These are phyloP conservation scores for Allantophomopsis cytisporea DNA, from an alignment of 2,329 filamentous ascomycete species.

Conservation along the genomic window DNA sequence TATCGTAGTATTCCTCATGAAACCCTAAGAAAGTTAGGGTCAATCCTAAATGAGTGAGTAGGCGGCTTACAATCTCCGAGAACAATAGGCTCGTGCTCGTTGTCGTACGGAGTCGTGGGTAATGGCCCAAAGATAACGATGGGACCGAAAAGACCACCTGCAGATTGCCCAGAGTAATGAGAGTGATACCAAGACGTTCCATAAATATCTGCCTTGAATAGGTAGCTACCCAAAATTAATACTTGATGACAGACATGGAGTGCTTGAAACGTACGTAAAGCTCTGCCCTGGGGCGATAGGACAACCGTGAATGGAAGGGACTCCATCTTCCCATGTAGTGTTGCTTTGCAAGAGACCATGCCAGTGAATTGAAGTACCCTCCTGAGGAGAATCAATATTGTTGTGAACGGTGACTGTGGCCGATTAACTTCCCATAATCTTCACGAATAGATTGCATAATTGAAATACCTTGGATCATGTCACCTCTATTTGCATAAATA, in stretches of 20 bases:
- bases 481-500: slow-evolving; percentile 43
- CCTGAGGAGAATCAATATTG: slow-evolving; percentile 32
- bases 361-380: slow-evolving; percentile 5
- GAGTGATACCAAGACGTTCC: slow-evolving; percentile 1
- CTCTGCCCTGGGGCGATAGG: slow-evolving; percentile 18
- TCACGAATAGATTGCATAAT: too few species aligned
- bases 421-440: too few species aligned
- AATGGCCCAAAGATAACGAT: too few species aligned
- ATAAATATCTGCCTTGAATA: slow-evolving; percentile 1
- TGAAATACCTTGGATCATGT: slow-evolving; percentile 9
- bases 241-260: too few species aligned
- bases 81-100: too few species aligned
- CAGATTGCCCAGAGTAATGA: slow-evolving; percentile 7
- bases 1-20: too few species aligned
- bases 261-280: slow-evolving; percentile 2
- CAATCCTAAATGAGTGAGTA: too few species aligned
- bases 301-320: slow-evolving; percentile 19
- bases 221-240: background rate
- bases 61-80: too few species aligned
- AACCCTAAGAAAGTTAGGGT: too few species aligned
- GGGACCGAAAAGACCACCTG: slow-evolving; percentile 18
- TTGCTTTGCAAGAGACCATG: slow-evolving; percentile 17
- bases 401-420: slow-evolving; percentile 51
- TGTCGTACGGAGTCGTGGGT: too few species aligned
- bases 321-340: slow-evolving; percentile 27